phyloP scores from a whole-genome alignment of 257 asterid species.

The Voacanga thouarsii region DNA sequence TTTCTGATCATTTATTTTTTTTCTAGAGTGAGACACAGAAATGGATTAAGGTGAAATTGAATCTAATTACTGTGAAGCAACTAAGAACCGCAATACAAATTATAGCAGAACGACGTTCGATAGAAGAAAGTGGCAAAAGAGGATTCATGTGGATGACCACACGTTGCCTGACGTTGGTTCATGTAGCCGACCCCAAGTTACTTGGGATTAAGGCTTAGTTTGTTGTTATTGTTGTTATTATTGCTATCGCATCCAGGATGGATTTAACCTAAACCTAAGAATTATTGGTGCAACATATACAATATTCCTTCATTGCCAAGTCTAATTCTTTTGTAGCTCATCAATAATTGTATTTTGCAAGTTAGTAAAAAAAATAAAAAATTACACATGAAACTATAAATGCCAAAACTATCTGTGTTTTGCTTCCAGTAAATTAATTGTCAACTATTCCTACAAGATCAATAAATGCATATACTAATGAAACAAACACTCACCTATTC shows the following conservation, averaged over 20 bases:
- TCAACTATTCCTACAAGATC: neutral
- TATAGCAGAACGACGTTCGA: too few relatives aligned
- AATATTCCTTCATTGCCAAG: neutral
- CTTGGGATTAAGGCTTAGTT: too few relatives aligned
- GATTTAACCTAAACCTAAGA: neutral
- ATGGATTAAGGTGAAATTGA: neutral
- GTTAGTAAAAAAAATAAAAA: too few relatives aligned
- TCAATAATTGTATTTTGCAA: neutral
- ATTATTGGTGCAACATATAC: neutral
- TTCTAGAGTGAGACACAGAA: neutral
- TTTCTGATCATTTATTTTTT: neutral
- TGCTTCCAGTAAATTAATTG: neutral
- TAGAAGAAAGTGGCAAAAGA: too few relatives aligned
- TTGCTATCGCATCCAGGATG: neutral
- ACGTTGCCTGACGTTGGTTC: too few relatives aligned
- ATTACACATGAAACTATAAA: neutral
- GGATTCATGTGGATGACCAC: too few relatives aligned
- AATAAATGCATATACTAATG: neutral
- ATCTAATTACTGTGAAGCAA: neutral
- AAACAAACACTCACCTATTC: constrained; percentile 36
- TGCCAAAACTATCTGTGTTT: neutral
- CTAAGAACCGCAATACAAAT: neutral
- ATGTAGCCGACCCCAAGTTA: too few relatives aligned
- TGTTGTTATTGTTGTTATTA: too few relatives aligned
- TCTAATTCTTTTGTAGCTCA: neutral